Conservation (phyloP, 306 rosid genomes). For the Inga laurina region DNA sequence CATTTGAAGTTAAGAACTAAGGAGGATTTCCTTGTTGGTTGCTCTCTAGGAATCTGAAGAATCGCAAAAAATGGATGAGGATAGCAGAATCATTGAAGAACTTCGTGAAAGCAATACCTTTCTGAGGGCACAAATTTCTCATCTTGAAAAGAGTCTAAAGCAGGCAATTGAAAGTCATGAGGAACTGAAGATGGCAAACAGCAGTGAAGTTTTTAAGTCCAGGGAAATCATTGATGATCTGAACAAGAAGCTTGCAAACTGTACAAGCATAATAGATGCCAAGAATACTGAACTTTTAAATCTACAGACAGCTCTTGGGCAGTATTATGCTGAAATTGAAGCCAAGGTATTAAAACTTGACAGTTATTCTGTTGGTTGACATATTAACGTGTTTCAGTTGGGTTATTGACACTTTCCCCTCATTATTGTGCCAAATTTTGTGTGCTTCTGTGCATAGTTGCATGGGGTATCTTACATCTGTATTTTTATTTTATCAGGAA, state of each 20-base stretch:
- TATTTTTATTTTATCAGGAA: constrained; percentile 55
- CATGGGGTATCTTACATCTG: constrained; percentile 29
- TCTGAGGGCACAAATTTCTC: constrained; percentile 59
- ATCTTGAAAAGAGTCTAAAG: constrained; percentile 77
- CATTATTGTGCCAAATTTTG: background rate
- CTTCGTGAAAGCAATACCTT: constrained; percentile 65
- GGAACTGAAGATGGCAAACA: constrained; percentile 57
- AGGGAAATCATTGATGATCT: constrained; percentile 76
- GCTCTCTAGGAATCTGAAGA: constrained; percentile 83
- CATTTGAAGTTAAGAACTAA: constrained; percentile 8
- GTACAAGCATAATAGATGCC: constrained; percentile 71
- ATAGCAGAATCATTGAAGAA: constrained; percentile 83
- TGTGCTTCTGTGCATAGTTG: constrained; percentile 22
- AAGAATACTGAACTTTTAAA: constrained; percentile 83
- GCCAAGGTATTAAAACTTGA: constrained; percentile 67
- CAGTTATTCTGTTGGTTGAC: constrained; percentile 7
- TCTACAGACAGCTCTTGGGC: constrained; percentile 98
- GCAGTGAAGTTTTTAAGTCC: constrained; percentile 61
- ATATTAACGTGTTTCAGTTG: constrained; percentile 4
- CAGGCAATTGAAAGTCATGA: constrained; percentile 72
- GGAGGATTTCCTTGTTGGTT: constrained; percentile 24
- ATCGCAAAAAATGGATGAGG: constrained; percentile 97
- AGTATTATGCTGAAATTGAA: constrained; percentile 98
- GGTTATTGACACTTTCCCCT: constrained; percentile 11
- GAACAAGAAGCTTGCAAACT: constrained; percentile 69